phyloP scores from a whole-genome alignment of 495 filamentous ascomycete genomes.

The Thozetella sp. region DNA sequence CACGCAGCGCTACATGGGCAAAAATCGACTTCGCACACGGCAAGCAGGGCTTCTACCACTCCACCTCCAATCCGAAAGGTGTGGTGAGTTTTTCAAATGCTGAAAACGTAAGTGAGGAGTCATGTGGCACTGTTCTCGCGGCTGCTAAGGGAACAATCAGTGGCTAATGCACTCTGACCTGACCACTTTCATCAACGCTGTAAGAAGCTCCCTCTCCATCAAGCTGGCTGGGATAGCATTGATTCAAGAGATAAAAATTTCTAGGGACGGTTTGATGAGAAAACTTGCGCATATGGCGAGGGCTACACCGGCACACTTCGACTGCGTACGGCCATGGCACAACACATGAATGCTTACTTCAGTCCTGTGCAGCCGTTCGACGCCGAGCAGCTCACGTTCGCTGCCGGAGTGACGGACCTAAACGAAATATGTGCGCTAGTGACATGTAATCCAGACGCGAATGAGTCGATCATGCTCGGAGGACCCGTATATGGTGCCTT shows the following conservation, averaged over 20 bases:
- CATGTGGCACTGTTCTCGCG: neutral
- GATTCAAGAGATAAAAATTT: neutral
- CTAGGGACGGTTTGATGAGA: conserved; percentile 16
- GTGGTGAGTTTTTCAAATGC: conserved; percentile 20
- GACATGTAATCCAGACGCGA: conserved; percentile 38
- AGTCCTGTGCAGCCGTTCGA: conserved; percentile 35
- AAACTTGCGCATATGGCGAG: conserved; percentile 17
- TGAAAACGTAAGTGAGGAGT: conserved; percentile 17
- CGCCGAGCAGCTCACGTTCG: conserved; percentile 40
- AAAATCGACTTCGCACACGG: conserved; percentile 18
- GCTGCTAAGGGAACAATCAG: conserved; percentile 6
- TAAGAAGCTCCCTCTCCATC: neutral
- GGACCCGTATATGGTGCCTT: conserved; percentile 54
- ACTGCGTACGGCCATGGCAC: conserved; percentile 42
- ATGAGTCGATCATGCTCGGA: conserved; percentile 52
- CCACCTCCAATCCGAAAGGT: conserved; percentile 17
- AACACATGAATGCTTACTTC: conserved; percentile 45
- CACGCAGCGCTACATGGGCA: conserved; percentile 14
- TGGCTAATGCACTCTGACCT: conserved; percentile 17
- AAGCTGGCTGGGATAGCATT: neutral
- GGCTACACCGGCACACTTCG: conserved; percentile 21
- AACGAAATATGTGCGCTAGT: conserved; percentile 46
- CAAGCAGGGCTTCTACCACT: conserved; percentile 12
- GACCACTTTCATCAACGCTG: conserved; percentile 16
- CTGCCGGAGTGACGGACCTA: conserved; percentile 48